Evolutionary conservation across 805 yeast genomes (phyloP).

Genomic region (Pichia scutulata): DNA sequence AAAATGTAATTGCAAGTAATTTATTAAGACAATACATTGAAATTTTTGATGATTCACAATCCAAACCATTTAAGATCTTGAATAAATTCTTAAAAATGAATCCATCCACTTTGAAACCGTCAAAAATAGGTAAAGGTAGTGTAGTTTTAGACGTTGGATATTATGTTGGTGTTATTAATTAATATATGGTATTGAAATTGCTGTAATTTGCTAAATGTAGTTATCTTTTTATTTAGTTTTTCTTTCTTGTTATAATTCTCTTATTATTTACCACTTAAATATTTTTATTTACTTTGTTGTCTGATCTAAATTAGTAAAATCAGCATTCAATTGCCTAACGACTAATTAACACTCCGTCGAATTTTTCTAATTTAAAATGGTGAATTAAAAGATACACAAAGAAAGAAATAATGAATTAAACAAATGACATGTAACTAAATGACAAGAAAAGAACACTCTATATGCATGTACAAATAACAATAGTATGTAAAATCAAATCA

Average conservation of each 20-base stretch:
- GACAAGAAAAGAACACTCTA: neutral
- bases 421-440: neutral
- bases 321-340: no score
- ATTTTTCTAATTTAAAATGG: no score
- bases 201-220: no score
- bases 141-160: conserved; percentile 17
- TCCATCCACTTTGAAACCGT: conserved; percentile 30
- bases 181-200: no score
- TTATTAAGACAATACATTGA: conserved; percentile 28
- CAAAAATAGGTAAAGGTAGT: conserved; percentile 25
- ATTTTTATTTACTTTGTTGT: no score
- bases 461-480: neutral
- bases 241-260: neutral
- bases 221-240: neutral
- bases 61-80: conserved; percentile 22
- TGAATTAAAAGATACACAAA: no score
- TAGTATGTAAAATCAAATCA: conserved; percentile 2
- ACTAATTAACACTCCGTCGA: no score
- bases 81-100: conserved; percentile 22
- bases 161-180: neutral
- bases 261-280: no score
- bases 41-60: conserved; percentile 27
- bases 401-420: no score
- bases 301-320: no score
- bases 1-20: conserved; percentile 23